Evolutionary conservation across 2,329 filamentous ascomycete species (phyloP), one percentile per base, ranked within the genome.

Genomic region (Fusarium pseudonygamai): DNA sequence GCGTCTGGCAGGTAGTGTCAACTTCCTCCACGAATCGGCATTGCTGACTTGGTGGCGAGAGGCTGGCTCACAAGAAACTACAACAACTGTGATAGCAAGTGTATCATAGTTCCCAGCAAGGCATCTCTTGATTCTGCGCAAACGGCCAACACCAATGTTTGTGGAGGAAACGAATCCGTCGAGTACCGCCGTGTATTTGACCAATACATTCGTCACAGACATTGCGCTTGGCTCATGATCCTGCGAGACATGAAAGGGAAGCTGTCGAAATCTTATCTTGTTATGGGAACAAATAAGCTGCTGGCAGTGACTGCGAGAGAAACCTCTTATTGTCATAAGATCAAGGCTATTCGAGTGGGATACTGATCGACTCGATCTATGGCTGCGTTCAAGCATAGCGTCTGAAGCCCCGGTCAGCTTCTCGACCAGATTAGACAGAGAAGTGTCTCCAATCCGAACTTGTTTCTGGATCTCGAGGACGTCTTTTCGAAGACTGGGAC

Each of bases 21-120:
- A 32, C 46, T 24, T n/a, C 46, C 15, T n/a, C 46, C 15, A 9
- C 14, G 26, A 46, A 15, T 22, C 18, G 11, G 14, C 9, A 18
- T n/a, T 49, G 5, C 28, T 30, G 14, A 91, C 2, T 30, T 30
- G 28, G 15, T 16, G 14, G 91, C 2, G 89, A 91, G 49, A 93
- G 79, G 39, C 91, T 76, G 73, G 93, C 93, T 79, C 90, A 90
- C 3, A 89, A 64, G 6, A 93, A 82, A 1, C 91, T 26, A 86
- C 86, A 50, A 93, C 84, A 3, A 89, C 89, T 92, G 90, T 0
- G 92, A 92, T 4, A 93, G 84, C 52, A 93, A 82, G 65, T 89
- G 88, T 8, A 91, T 85, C 0, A 91, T 91, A 6, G 91, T 88
- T 66, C 84, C 5, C 93, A 82, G 32, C 0, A 91, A 85, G 2